Evolutionary conservation across 345 rosid genomes (phyloP).

Genomic region (Brassica carinata): DNA sequence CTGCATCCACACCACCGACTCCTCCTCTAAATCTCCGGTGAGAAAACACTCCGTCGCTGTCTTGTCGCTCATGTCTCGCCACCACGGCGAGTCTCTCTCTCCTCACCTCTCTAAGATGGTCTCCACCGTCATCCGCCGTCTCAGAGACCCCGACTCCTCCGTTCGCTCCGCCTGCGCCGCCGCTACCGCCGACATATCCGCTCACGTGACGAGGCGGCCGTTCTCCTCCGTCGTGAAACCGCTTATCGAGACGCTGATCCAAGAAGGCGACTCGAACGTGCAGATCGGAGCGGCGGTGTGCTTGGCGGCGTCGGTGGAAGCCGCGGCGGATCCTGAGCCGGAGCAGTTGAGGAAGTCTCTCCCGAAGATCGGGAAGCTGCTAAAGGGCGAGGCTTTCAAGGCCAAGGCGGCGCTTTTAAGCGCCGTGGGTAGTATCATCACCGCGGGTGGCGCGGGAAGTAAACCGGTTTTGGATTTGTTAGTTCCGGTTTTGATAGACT

Average conservation of each 20-base stretch:
- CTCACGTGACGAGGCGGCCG: constrained; percentile 58
- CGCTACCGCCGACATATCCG: constrained; percentile 72
- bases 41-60: constrained; percentile 78
- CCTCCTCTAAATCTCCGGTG: constrained; percentile 75
- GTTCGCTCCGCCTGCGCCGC: constrained; percentile 86
- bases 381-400: constrained; percentile 68
- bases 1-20: constrained; percentile 78
- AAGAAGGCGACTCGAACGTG: constrained; percentile 69
- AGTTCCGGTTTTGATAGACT: constrained; percentile 65
- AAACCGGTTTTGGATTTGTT: constrained; percentile 68
- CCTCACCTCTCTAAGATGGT: constrained; percentile 80
- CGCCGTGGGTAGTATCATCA: constrained; percentile 66
- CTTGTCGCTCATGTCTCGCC: constrained; percentile 65
- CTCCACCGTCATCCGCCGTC: constrained; percentile 74
- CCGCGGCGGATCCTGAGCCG: constrained; percentile 67
- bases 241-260: constrained; percentile 58
- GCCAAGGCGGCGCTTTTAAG: constrained; percentile 74
- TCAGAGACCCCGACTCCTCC: constrained; percentile 85
- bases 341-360: constrained; percentile 68
- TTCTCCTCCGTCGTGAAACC: constrained; percentile 67
- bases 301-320: constrained; percentile 81
- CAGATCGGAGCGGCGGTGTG: constrained; percentile 96
- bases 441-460: constrained; percentile 65
- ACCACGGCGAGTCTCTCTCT: constrained; percentile 73
- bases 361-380: constrained; percentile 74